Base-by-base conservation (phyloP, 192 early-diverging fungal genomes). In the Diversispora epigaea region DNA sequence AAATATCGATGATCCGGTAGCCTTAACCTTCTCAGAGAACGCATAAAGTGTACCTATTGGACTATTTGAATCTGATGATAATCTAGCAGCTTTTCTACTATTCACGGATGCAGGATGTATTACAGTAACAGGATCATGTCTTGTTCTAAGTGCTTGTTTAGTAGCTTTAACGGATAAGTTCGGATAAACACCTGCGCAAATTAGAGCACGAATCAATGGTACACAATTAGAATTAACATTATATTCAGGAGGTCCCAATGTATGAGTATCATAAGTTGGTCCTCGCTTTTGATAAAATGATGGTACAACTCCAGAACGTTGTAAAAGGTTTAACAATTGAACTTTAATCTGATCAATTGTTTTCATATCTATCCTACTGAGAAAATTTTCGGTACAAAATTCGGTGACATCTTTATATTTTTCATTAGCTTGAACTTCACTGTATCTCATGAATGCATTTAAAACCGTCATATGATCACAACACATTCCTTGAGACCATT, bases 181-280 rank as follows among this genome's bases (percentile, higher is more conserved):
- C 0, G 95, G 95, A 76, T 92, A 94, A 54, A 96, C 80, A 4
- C 95, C 96, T 9, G 94, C 95, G 67, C 91, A 86, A 17, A 98
- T 71, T 40, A 92, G 85, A 15, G 89, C 86, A 41, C 92, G 90
- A 44, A 96, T 77, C 15, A 98, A 76, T 46, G 85, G 84, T 25
- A 77, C 81, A 22, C 87, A 83, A 3, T 84, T 79, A 11, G 90
- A 79, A 75, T 93, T 87, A 8, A 69, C 70, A 82, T 92, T 92
- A 68, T 81, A 82, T 17, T 82, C 73, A 1, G 84, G 44, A 7
- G 82, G 79, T 4, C 82, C 82, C 66, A 83, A 78, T 25, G 78
- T 69, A 39, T 61, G 70, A 10, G 19, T 10, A 21, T 50, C 22
- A 15, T 49, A 45, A 44, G 78, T 77, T 25, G 80, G 55, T 21